Percentiles rank a stretch among this genome's conserved stretches.
phyloP scores from a whole-genome alignment of 257 asterid species.

The Solanum chmielewskii region DNA sequence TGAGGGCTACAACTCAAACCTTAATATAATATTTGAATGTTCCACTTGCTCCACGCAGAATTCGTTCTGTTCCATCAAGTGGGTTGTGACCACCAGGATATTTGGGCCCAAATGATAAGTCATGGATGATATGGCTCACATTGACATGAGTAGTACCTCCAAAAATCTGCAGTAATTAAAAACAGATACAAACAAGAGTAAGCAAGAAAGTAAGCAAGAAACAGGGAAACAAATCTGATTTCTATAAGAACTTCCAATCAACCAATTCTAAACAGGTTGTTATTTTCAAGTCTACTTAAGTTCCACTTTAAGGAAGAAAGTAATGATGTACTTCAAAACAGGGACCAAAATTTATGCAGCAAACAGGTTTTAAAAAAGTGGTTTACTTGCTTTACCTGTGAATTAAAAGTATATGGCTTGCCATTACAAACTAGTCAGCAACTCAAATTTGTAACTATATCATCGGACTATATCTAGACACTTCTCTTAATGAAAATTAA shows the following conservation, averaged over 20 bases:
- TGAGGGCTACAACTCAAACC: conserved; percentile 28
- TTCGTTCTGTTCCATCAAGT: conserved; percentile 80
- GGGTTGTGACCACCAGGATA: conserved; percentile 98
- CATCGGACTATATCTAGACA: background rate
- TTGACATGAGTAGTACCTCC: conserved; percentile 81
- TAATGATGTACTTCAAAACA: background rate
- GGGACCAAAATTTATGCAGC: background rate
- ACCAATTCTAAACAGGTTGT: background rate
- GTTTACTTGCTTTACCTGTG: background rate
- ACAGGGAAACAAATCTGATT: background rate
- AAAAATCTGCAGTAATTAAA: conserved; percentile 50
- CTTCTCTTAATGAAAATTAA: background rate
- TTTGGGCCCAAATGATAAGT: conserved; percentile 91
- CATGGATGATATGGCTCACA: conserved; percentile 90
- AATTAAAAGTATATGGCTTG: background rate
- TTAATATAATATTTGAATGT: conserved; percentile 97
- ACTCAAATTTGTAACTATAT: background rate
- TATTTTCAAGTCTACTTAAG: background rate
- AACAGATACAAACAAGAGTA: background rate
- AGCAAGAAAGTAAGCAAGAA: background rate
- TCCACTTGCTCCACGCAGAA: conserved; percentile 79
- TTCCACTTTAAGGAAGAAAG: background rate
- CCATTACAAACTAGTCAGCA: background rate
- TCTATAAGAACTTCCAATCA: background rate
- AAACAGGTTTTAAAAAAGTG: background rate